Evolutionary conservation across 2,329 filamentous ascomycete genomes (phyloP), one percentile per base, ranked within the genome.

Genomic region (Coleophoma cylindrospora): DNA sequence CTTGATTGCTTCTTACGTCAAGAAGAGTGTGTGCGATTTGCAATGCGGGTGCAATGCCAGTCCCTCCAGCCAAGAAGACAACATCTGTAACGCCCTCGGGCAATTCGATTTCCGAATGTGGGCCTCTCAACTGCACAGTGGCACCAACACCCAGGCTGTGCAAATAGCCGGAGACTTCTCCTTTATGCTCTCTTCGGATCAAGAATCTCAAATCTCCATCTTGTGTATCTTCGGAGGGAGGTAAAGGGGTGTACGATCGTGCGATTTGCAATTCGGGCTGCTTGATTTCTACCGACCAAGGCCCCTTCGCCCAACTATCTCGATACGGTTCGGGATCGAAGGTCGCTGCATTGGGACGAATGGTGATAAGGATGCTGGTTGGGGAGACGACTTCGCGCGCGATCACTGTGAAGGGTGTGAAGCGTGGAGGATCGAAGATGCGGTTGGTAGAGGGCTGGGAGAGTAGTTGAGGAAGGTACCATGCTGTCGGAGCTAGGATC

Each of bases 181-280:
- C 94, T 43, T 83, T 81, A 11, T 80, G 75, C 58, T 96, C 83
- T 52, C 77, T 79, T n/a, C 91, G 82, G 47, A 97, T 84, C 54
- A 95, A 77, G 54, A 97, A 84, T 9, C 86, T 76, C 49, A 96
- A 62, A 2, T 71, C 65, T 38, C 74, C 70, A 34, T 66, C 57
- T 33, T 66, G 59, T 34, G 67, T 59, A 8, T 54, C 49, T 21
- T 53, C 49, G 19, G 19, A 13, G 0, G 82, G 77, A 0, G 90
- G 92, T 0, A 99, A 73, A 1, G 92, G 91, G 4, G 94, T 97
- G 69, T 99, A 99, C 51, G 90, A 84, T 54, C 94, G 75, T 40
- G 89, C 89, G 59, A 99, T 95, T 69, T 96, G 91, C 50, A 97
- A 71, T 66, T 96, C 85, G 2, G 94, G 94, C 70, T 97, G 94